Evolutionary conservation across 352 stramenopile genomes (phyloP).

Genomic region (Phytophthora multivora): DNA sequence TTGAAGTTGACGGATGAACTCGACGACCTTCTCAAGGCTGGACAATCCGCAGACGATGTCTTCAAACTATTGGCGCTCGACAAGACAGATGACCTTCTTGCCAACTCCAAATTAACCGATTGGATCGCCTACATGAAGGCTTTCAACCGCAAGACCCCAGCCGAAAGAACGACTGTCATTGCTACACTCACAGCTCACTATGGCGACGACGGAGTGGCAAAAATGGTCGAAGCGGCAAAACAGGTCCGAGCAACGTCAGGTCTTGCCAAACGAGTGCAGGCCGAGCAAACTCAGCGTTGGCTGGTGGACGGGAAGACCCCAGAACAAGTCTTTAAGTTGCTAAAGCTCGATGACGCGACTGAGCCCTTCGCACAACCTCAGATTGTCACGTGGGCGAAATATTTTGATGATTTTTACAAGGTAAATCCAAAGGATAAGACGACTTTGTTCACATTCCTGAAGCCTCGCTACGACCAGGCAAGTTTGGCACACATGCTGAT

Average conservation of each 20-base stretch:
- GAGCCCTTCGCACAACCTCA: conserved; percentile 8
- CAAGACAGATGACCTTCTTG: conserved; percentile 6
- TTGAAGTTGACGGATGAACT: conserved; percentile 11
- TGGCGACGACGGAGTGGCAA: conserved; percentile 12
- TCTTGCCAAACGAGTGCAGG: conserved; percentile 4
- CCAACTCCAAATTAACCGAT: not conserved
- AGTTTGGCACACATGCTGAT: conserved; percentile 7
- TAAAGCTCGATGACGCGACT: conserved; percentile 1
- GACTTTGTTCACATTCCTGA: conserved; percentile 5
- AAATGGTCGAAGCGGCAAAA: conserved; percentile 21
- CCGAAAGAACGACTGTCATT: conserved; percentile 4
- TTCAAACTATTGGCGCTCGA: conserved; percentile 5
- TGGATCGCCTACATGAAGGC: conserved; percentile 23
- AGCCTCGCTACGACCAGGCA: not conserved
- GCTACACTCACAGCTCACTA: conserved; percentile 15
- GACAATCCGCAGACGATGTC: not conserved
- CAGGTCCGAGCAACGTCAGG: not conserved
- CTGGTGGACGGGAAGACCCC: not conserved
- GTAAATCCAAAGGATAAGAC: not conserved
- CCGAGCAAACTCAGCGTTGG: conserved; percentile 7
- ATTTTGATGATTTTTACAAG: conserved; percentile 1
- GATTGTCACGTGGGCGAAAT: conserved; percentile 8
- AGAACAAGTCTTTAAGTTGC: not conserved
- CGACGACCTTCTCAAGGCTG: conserved; percentile 2
- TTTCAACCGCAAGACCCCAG: conserved; percentile 14